phyloP scores from a whole-genome alignment of 2,329 filamentous ascomycete species.

The Pseudogymnoascus verrucosus region DNA sequence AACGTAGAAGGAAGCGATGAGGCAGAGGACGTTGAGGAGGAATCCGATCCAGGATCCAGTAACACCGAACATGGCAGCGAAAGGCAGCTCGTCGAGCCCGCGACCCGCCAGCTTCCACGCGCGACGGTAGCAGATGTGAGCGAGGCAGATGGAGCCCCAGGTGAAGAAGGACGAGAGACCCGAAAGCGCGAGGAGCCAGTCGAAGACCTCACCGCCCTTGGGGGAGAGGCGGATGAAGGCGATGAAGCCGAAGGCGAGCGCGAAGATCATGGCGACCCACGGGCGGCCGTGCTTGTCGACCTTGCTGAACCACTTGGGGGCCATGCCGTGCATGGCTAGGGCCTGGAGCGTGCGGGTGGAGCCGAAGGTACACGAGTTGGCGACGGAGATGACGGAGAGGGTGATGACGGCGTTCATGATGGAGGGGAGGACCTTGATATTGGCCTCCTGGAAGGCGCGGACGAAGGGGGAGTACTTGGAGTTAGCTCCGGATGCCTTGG shows the following conservation, averaged over 20 bases:
- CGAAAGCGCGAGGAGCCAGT: slow-evolving; percentile 61
- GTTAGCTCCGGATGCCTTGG: slow-evolving; percentile 23
- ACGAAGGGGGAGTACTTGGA: slow-evolving; percentile 38
- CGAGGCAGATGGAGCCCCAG: slow-evolving; percentile 59
- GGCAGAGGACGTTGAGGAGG: slow-evolving; percentile 54
- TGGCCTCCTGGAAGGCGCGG: slow-evolving; percentile 42
- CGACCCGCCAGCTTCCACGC: slow-evolving; percentile 52
- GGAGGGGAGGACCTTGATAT: slow-evolving; percentile 41
- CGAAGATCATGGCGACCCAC: slow-evolving; percentile 43
- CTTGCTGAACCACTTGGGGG: slow-evolving; percentile 47
- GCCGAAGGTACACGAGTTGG: slow-evolving; percentile 43
- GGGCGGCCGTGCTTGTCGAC: slow-evolving; percentile 55
- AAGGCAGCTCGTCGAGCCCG: slow-evolving; percentile 36
- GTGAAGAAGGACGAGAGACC: slow-evolving; percentile 66
- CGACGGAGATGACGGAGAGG: slow-evolving; percentile 43
- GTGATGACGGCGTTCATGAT: slow-evolving; percentile 48
- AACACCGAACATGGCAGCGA: slow-evolving; percentile 42
- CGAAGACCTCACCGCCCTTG: slow-evolving; percentile 41
- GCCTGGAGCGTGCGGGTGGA: slow-evolving; percentile 45
- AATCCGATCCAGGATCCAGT: slow-evolving; percentile 61
- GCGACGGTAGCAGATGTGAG: slow-evolving; percentile 56
- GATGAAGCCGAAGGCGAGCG: slow-evolving; percentile 48
- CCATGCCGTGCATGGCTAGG: slow-evolving; percentile 41
- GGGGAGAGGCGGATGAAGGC: slow-evolving; percentile 45
- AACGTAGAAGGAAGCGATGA: slow-evolving; percentile 46